Base-by-base conservation (phyloP, 176 grass and related monocot genomes). In the Raddia distichophylla region DNA sequence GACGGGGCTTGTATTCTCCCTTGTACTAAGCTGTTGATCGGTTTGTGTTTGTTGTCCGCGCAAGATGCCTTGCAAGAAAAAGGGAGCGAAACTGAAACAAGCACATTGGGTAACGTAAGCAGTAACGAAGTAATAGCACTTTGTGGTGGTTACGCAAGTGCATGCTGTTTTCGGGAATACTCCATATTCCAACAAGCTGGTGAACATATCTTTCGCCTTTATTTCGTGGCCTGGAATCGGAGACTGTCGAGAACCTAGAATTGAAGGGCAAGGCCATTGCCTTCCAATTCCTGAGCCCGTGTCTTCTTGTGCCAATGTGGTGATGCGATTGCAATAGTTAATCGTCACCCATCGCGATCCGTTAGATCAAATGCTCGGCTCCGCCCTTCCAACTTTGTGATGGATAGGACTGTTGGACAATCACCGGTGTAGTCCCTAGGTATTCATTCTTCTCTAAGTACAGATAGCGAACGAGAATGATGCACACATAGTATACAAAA, bases 1-100 rank as follows among this genome's bases (percentile, higher is more conserved):
- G 49, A 77, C 10, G 37, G 74, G 55, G 33, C 9, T 65, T 27
- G 27, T 27, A 27, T 1, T 27, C 27, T 27, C 27, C 27, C 27
- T 85, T 27, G 37, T 69, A 64, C 15, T 3, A 9, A 12, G 60
- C 10, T 34, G 37, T 34, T 52, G 37, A 18, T 16, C 43, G 60
- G 76, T 90, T 86, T 74, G 18, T 46, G 64, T 73, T 84, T 64
- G 42, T 7, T 78, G 8, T 7, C 54, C 16, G 20, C 34, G 64
- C 75, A 67, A 61, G 55, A 82, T 88, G 54, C 55, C 76, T 78
- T 79, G 66, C 82, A 80, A 86, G 87, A 72, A 71, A 84, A 71
- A 78, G 57, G 73, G 59, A 32, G 44, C 18, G 47, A 73, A 75
- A 87, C 37, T 65, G 77, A 84, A 81, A 59, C 16, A 64, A 18